These are phyloP conservation scores for Thermothielavioides terrestris DNA, from an alignment of 495 filamentous ascomycete species.

Conservation along the genomic window DNA sequence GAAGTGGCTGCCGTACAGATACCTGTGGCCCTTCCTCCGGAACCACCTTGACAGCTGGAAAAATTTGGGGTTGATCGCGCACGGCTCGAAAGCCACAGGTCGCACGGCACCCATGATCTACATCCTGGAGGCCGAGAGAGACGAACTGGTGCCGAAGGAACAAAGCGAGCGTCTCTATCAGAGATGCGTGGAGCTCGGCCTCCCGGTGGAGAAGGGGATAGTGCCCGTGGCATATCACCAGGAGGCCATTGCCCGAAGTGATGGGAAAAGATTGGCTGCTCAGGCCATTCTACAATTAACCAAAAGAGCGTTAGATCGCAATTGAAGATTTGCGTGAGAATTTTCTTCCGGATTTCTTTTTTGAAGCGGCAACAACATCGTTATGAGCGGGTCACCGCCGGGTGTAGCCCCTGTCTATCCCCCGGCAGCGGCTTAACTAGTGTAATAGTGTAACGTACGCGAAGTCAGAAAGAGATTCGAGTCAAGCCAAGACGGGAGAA, in stretches of 20 bases:
- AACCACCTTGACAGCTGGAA: conserved; percentile 40
- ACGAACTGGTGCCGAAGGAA: conserved; percentile 58
- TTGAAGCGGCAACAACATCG: conserved; percentile 1
- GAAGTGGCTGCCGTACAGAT: conserved; percentile 66
- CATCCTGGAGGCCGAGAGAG: conserved; percentile 53
- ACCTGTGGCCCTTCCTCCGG: conserved; percentile 42
- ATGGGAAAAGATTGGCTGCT: conserved; percentile 35
- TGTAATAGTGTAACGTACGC: no score
- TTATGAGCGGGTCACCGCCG: conserved; percentile 4
- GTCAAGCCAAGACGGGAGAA: neutral
- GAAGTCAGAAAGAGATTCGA: neutral
- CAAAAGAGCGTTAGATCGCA: conserved; percentile 8
- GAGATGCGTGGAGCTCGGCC: conserved; percentile 32
- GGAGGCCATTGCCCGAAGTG: conserved; percentile 35
- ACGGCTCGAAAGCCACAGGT: conserved; percentile 11
- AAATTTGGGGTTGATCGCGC: conserved; percentile 32
- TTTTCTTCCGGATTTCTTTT: neutral
- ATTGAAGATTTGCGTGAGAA: neutral
- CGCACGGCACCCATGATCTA: conserved; percentile 35
- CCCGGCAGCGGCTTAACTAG: conserved; percentile 9
- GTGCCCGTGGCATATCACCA: conserved; percentile 38
- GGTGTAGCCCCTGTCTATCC: conserved; percentile 8
- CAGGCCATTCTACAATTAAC: conserved; percentile 22
- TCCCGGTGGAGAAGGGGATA: conserved; percentile 30
- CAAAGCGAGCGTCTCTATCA: conserved; percentile 44